A percentile compares a stretch with the other conserved stretches of the same genome.
Evolutionary conservation across 495 filamentous ascomycete species (phyloP).

Genomic region (Xanthoparmelia taractica): DNA sequence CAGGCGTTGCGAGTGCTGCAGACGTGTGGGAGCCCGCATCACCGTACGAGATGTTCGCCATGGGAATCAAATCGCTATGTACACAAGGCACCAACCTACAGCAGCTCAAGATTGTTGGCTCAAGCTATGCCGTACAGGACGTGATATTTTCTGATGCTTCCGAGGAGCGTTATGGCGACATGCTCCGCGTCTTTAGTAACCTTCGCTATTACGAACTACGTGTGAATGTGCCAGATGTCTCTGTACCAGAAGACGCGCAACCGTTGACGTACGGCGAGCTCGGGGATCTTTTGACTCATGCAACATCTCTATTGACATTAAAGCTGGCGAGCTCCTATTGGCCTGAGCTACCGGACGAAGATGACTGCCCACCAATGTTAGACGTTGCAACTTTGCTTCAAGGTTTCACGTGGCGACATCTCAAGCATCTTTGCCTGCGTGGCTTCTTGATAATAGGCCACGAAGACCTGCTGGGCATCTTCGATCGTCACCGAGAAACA

Average conservation of each 20-base stretch:
- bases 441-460: conserved; percentile 2
- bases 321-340: conserved; percentile 4
- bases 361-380: not conserved
- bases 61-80: not conserved
- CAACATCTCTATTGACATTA: not conserved
- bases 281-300: not conserved
- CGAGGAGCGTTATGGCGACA: not conserved
- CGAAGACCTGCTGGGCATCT: not conserved
- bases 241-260: not conserved
- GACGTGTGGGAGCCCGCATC: not conserved
- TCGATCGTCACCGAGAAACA: conserved; percentile 2
- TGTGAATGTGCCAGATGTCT: not conserved
- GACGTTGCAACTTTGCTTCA: not conserved
- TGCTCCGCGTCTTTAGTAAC: not conserved
- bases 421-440: not conserved
- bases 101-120: not conserved
- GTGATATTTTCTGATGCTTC: not conserved
- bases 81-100: not conserved
- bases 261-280: not conserved
- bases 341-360: not conserved
- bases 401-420: not conserved
- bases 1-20: not conserved
- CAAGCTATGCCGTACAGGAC: not conserved
- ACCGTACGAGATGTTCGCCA: not conserved
- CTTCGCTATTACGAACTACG: not conserved